Evolutionary conservation across 208 protist genomes (phyloP).

Genomic region (Zelonia costaricensis): DNA sequence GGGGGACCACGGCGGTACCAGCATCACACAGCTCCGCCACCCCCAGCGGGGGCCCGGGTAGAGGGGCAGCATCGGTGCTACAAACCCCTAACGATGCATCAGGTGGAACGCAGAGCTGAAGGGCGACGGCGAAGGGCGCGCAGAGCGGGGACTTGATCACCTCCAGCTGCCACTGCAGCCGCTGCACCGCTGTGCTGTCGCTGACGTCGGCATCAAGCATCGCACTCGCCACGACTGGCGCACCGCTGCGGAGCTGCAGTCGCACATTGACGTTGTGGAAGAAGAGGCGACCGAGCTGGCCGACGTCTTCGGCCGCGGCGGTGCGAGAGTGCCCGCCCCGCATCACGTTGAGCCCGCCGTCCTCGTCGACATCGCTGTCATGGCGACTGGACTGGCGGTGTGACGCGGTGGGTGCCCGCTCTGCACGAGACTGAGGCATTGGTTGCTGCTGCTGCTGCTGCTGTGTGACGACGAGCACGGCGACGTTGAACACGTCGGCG

Average conservation of each 20-base stretch:
- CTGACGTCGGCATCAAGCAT: no score
- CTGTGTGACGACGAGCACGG: constrained; percentile 56
- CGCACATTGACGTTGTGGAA: constrained; percentile 76
- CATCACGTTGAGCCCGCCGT: neutral
- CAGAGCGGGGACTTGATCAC: constrained; percentile 55
- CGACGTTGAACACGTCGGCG: constrained; percentile 35
- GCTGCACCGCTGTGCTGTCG: neutral
- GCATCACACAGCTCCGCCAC: constrained; percentile 10
- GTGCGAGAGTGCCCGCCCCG: neutral
- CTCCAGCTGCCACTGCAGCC: constrained; percentile 32
- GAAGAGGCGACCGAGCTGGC: constrained; percentile 58
- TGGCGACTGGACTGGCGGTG: no score
- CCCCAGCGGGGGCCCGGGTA: neutral
- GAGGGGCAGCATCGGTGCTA: neutral
- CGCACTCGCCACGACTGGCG: neutral
- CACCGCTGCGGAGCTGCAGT: constrained; percentile 32
- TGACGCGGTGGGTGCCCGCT: no score
- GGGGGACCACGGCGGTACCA: neutral
- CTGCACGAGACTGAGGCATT: no score
- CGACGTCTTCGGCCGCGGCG: neutral
- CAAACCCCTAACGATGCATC: neutral
- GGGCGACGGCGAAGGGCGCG: constrained; percentile 14
- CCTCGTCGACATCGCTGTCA: neutral
- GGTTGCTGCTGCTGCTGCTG: constrained; percentile 15
- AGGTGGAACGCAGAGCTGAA: constrained; percentile 5